Evolutionary conservation across 306 rosid genomes (phyloP), one percentile per base, ranked within the genome.

Genomic region (Vicia sativa): DNA sequence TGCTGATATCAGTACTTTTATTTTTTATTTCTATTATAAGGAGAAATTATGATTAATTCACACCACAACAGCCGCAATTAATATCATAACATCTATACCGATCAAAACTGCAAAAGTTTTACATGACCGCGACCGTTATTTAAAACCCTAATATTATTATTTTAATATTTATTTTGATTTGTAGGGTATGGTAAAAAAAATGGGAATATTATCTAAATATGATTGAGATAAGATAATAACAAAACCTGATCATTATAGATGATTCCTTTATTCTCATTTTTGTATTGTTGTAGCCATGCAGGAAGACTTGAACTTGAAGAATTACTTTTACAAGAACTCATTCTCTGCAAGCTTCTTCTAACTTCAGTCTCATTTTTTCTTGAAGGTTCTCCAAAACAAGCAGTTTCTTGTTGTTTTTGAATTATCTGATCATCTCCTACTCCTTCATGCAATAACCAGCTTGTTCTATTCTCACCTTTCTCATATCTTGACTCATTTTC

Each of bases 281-380:
- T 90, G 86, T 79, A 91, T 71, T 85, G 97, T 85, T 88, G 97
- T 65, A 95, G 96, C 99, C 99, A 95, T 88, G 96, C 92, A 85
- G 99, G 99, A 28, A 95, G 92, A 77, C 67, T 79, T 72, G 95
- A 85, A 64, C 71, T 79, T 63, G 92, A 82, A 45, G 89, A 84
- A 59, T 78, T 87, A 67, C 84, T 78, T 46, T 89, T 87, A 56
- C 77, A 80, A 63, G 74, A 29, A 69, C 66, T 79, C 55, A 49
- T 49, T 57, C 68, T 82, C 21, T 68, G 86, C 68, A 86, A 80
- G 78, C 85, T 82, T 75, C 82, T 83, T 80, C 82, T 75, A 73
- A 80, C 86, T 83, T 89, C 84, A 42, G 46, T 78, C 64, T 81
- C 95, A 45, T 86, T 74, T 43, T 81, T 83, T 49, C 76, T 62